phyloP scores from a whole-genome alignment of 1,284 basidiomycete species.

The Xanthoconium separans region DNA sequence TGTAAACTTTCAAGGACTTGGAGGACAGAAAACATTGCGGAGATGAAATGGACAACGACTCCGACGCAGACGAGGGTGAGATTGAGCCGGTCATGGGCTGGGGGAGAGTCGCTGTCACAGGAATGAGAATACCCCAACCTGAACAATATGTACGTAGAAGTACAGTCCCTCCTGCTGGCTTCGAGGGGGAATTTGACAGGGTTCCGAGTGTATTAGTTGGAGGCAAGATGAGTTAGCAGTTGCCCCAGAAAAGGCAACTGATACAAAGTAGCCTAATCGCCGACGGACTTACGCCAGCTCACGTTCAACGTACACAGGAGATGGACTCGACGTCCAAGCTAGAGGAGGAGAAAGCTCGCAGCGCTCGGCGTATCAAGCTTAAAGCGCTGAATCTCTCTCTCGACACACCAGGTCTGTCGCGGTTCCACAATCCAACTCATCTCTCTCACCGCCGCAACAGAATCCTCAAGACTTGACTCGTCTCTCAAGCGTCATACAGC shows the following conservation, averaged over 20 bases:
- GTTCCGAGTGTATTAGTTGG: too few species aligned
- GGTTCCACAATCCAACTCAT: slow-evolving; percentile 9
- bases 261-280: slow-evolving; percentile 7
- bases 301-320: neutral
- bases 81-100: neutral
- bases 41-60: slow-evolving; percentile 30
- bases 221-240: too few species aligned
- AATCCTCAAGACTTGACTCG: slow-evolving; percentile 75
- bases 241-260: slow-evolving; percentile 30
- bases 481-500: slow-evolving; percentile 94
- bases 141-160: neutral
- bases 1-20: slow-evolving; percentile 20
- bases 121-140: neutral
- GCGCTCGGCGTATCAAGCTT: slow-evolving; percentile 54
- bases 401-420: slow-evolving; percentile 44
- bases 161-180: neutral
- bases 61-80: slow-evolving; percentile 13
- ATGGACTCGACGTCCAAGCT: slow-evolving; percentile 36
- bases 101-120: neutral
- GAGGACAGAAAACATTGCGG: slow-evolving; percentile 24
- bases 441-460: slow-evolving; percentile 36
- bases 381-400: slow-evolving; percentile 52
- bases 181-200: neutral
- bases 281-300: slow-evolving; percentile 9
- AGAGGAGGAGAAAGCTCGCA: slow-evolving; percentile 64